These are phyloP conservation scores for Termitomyces sp. DNA, from an alignment of 768 basidiomycete species.

Conservation along the genomic window DNA sequence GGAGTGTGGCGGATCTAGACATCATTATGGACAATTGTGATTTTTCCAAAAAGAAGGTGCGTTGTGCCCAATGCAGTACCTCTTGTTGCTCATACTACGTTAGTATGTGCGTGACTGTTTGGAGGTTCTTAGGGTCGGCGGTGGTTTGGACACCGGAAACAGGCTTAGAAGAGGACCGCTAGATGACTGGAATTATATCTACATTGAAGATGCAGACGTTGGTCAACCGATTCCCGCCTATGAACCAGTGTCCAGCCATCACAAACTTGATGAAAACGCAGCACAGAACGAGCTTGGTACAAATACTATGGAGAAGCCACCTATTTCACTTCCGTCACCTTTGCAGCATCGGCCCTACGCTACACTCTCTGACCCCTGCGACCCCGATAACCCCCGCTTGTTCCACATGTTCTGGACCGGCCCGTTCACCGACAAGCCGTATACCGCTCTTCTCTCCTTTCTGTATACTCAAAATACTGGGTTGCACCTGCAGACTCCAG, in stretches of 20 bases:
- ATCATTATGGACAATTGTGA: slow-evolving; percentile 90
- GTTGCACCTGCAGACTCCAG: slow-evolving; percentile 59
- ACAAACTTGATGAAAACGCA: slow-evolving; percentile 43
- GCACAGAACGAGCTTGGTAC: slow-evolving; percentile 60
- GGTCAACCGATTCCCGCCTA: slow-evolving; percentile 20
- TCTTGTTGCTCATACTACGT: slow-evolving; percentile 13
- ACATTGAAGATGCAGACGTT: slow-evolving; percentile 55
- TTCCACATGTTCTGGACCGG: slow-evolving; percentile 99
- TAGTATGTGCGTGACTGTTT: slow-evolving; percentile 98
- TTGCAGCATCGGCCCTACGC: slow-evolving; percentile 56
- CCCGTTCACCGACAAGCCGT: slow-evolving; percentile 97
- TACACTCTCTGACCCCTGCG: slow-evolving; percentile 64
- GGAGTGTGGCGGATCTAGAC: slow-evolving; percentile 88
- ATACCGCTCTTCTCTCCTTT: slow-evolving; percentile 91
- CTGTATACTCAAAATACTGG: slow-evolving; percentile 94
- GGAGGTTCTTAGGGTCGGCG: slow-evolving; percentile 90
- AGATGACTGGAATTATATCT: slow-evolving; percentile 89
- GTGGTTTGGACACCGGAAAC: slow-evolving; percentile 80
- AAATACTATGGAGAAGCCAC: slow-evolving; percentile 60
- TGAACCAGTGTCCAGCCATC: slow-evolving; percentile 6
- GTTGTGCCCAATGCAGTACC: slow-evolving; percentile 1
- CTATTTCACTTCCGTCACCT: slow-evolving; percentile 47
- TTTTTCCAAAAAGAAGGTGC: slow-evolving; percentile 76
- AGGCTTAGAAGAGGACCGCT: slow-evolving; percentile 72
- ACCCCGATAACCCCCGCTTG: slow-evolving; percentile 79